Evolutionary conservation across 164 flowering plant species (phyloP), one percentile per base, ranked within the genome.

Genomic region (Warburgia ugandensis): DNA sequence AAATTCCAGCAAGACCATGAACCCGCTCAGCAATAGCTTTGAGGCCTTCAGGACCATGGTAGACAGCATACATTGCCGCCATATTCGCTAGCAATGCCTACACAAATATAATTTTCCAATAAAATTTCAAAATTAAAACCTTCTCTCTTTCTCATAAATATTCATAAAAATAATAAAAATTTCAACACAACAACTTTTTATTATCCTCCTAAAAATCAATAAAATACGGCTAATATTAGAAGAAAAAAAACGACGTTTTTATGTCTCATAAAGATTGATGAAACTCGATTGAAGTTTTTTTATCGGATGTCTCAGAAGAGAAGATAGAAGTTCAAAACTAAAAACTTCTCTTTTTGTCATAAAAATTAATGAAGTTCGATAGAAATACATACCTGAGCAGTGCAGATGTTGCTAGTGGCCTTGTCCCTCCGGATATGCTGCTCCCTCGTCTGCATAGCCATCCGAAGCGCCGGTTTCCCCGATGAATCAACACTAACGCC

Each of bases 361-460:
- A 33, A 4, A 30, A 49, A 49, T 11, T 13, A n/a, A 19, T 10
- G 17, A 26, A 49, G 13, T 8, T 3, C 8, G n/a, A 23, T 12
- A 6, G 7, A 36, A 54, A 30, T n/a, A 20, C 46, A 41, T 9
- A 70, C 99, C 90, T 92, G 99, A 56, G 99, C 96, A 52, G 99
- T 92, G 77, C 99, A 92, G 55, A 92, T 92, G 67, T 92, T 92
- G 81, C 99, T 88, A n/a, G 99, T 92, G 52, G 99, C 99, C 77
- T 88, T 92, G 68, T 88, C 96, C 60, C 99, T 73, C 5, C 99
- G 78, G 39, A 92, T 92, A 67, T 92, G 99, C 55, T 92, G 99
- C 75, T 92, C 99, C 62, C 99, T 75, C 0, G 97, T 92, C 68
- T 92, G 99, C 99, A 92, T 92, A 0, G 99, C 99, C 99, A 92